phyloP scores from a whole-genome alignment of 306 rosid genomes.

The Ceratonia siliqua region DNA sequence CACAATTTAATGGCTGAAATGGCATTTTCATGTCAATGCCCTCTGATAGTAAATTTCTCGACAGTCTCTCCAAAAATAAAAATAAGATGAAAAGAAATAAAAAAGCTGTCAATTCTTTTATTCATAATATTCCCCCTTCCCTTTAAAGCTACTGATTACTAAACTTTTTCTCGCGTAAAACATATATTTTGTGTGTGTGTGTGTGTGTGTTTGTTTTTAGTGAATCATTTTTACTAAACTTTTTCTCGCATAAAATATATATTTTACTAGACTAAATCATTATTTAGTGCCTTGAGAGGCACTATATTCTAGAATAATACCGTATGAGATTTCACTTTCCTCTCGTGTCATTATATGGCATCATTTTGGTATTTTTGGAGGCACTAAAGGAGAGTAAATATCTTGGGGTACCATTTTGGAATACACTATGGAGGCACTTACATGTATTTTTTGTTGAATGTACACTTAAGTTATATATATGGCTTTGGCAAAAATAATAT shows the following conservation, averaged over 20 bases:
- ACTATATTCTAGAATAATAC: too few relatives aligned
- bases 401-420: too few relatives aligned
- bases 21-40: background rate
- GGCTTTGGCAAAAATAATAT: background rate
- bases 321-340: too few relatives aligned
- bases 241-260: background rate
- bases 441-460: background rate
- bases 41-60: background rate
- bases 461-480: background rate
- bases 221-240: background rate
- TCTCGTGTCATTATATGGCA: too few relatives aligned
- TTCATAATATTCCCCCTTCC: background rate
- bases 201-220: too few relatives aligned
- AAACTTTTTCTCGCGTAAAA: background rate
- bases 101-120: background rate
- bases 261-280: too few relatives aligned
- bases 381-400: too few relatives aligned
- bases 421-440: too few relatives aligned
- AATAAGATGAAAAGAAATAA: background rate
- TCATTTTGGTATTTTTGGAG: too few relatives aligned
- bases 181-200: too few relatives aligned
- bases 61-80: background rate
- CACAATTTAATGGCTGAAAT: background rate
- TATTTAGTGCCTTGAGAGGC: too few relatives aligned
- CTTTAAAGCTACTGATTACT: background rate